Evolutionary conservation across 257 asterid species (phyloP).

Genomic region (Ballota nigra): DNA sequence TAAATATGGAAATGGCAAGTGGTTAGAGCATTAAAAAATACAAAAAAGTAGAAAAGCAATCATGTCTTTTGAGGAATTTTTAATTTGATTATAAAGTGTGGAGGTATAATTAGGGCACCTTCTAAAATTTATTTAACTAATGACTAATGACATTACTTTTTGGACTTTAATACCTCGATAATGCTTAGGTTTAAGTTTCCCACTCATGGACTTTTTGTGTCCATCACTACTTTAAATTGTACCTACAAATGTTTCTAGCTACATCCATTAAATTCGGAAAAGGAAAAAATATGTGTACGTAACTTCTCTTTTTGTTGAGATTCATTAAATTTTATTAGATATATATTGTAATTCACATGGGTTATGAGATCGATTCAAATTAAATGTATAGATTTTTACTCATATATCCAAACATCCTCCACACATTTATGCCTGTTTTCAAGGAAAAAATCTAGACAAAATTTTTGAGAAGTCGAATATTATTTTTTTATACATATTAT

Average conservation of each 20-base stretch:
- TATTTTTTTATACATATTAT: no score
- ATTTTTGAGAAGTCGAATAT: no score
- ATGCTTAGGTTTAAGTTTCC: slow-evolving; percentile 20
- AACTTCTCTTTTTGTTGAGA: not conserved
- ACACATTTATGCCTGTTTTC: no score
- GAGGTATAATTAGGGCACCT: slow-evolving; percentile 45
- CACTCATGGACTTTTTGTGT: slow-evolving; percentile 24
- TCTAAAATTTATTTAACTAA: slow-evolving; percentile 2
- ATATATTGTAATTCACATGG: not conserved
- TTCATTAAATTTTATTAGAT: not conserved
- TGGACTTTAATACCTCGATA: not conserved
- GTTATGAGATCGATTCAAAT: not conserved
- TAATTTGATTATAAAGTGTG: slow-evolving; percentile 28
- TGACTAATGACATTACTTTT: not conserved
- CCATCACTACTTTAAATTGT: not conserved
- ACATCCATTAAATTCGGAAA: not conserved
- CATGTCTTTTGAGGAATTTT: slow-evolving; percentile 45
- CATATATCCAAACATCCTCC: not conserved
- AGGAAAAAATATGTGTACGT: not conserved
- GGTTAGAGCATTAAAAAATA: slow-evolving; percentile 25
- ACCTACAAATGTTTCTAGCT: not conserved
- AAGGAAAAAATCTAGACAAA: no score
- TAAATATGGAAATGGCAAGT: slow-evolving; percentile 24
- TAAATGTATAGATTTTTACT: no score
- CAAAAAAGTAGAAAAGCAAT: slow-evolving; percentile 26